Base-by-base conservation (phyloP, 129 eudicot species). In the Flaveria robusta region DNA sequence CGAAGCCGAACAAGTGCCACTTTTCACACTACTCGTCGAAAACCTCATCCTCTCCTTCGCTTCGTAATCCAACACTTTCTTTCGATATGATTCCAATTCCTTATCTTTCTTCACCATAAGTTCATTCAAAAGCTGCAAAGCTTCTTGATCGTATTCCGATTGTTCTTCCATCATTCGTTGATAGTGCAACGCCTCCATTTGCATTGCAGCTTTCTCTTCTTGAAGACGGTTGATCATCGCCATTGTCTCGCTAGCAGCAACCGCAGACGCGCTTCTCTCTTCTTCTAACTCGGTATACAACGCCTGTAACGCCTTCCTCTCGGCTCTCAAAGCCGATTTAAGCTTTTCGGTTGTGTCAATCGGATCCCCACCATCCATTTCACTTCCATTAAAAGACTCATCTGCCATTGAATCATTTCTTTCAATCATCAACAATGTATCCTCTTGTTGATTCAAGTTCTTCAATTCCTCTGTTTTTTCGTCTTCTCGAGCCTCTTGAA, bases 161-260 rank as follows among this genome's bases (percentile, higher is more conserved):
- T 94, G 99, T 71, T 94, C 99, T 69, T 94, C 99, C 97, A 94
- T 91, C 99, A 94, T 94, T 72, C 99, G 83, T 79, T 94, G 99
- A 56, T 94, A 94, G 49, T 94, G 99, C 78, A 89, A 83, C 42
- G 99, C 99, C 74, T 94, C 99, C 99, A 94, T 94, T 69, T 91
- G 97, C 96, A 94, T 91, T 9, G 93, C 90, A 7, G 99, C 97
- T 58, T 94, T 94, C 82, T 94, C 99, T 76, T 94, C 97, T 76
- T 91, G 99, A 47, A 91, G 96, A 37, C 97, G 83, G 72, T 87
- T 89, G 41, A 95, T 95, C 99, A 95, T 95, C 45, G 99, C 99
- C 97, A 95, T 91, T 2, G 97, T 95, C 58, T 95, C 92, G 66
- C 75, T 95, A 5, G 97, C 92, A 66, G 99, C 96, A 26, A 95